These are phyloP conservation scores for Chytridium lagenaria DNA, from an alignment of 371 early-diverging fungal genomes.

Conservation along the genomic window DNA sequence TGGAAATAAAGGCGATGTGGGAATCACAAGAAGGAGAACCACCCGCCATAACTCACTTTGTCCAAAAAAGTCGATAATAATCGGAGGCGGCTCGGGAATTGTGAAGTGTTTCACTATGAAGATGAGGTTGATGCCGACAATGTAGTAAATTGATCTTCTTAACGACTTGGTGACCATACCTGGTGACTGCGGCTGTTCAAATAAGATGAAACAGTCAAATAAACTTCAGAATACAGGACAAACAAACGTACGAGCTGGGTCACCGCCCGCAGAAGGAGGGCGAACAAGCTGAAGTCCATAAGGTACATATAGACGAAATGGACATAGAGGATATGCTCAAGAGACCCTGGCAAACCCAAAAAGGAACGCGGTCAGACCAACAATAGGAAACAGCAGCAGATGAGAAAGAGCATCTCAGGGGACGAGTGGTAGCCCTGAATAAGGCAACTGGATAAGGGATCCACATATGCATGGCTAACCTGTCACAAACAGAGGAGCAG, in stretches of 20 bases:
- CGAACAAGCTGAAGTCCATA: slow-evolving; percentile 31
- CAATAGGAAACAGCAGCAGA: background rate
- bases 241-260: slow-evolving; percentile 29
- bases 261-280: slow-evolving; percentile 27
- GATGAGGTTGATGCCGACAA: slow-evolving; percentile 29
- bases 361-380: background rate
- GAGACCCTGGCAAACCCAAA: slow-evolving; percentile 19
- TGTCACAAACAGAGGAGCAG: slow-evolving; percentile 2
- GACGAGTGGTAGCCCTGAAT: background rate
- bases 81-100: slow-evolving; percentile 10
- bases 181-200: slow-evolving; percentile 32
- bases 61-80: slow-evolving; percentile 41
- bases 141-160: slow-evolving; percentile 29
- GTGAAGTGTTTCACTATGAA: slow-evolving; percentile 33
- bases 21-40: no score
- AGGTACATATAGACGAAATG: slow-evolving; percentile 34
- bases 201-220: background rate
- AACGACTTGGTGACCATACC: slow-evolving; percentile 32
- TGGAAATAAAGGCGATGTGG: background rate
- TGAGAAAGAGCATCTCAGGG: background rate
- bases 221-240: background rate
- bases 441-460: background rate
- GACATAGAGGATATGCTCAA: slow-evolving; percentile 42
- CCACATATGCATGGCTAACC: no score
- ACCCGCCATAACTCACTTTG: no score